Evolutionary conservation across 495 filamentous ascomycete species (phyloP), one percentile per base, ranked within the genome.

Genomic region (Trichoderma parareesei): DNA sequence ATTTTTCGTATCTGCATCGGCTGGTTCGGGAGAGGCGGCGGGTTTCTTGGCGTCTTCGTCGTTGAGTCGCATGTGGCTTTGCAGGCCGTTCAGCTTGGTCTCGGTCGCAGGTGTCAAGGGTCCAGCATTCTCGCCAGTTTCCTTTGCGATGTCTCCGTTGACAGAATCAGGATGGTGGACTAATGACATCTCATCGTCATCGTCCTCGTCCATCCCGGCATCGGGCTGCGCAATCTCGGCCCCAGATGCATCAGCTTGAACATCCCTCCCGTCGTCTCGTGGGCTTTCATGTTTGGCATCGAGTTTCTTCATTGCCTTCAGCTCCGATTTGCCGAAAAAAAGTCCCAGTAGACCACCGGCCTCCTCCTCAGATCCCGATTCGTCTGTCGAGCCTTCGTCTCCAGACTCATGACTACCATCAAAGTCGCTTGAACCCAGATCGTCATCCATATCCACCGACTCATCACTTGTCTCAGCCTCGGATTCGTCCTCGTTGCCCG

Each of bases 401-500:
- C 80, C 81, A 18, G 75, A 76, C 16, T 76, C 81, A 10, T 72
- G 1, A 37, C 73, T 74, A 8, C 33, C 42, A 20, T 78, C 81
- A 20, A 74, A 77, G 14, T 83, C 87, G 46, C 80, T 87, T 40
- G 89, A 88, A 37, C 85, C 86, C 74, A 90, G 83, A 67, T 93
- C 90, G 69, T 92, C 88, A 68, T 92, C 88, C 93, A 97, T 96
- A 66, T 93, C 90, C 7, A 90, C 87, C 10, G 90, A 94, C 66
- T 89, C 88, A 69, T 94, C 91, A 48, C 84, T 90, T 41, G 79
- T 80, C 64, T 90, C 88, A 65, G 90, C 88, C 38, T 73, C 63
- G 9, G 68, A 70, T 3, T 69, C 61, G 46, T 71, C 72, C 42
- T 74, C 75, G 5, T 70, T 72, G 20, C 67, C 69, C 60, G 71